Percentiles rank a stretch among this genome's conserved stretches.
phyloP scores from a whole-genome alignment of 495 filamentous ascomycete species.

The Beverwykella pulmonaria region DNA sequence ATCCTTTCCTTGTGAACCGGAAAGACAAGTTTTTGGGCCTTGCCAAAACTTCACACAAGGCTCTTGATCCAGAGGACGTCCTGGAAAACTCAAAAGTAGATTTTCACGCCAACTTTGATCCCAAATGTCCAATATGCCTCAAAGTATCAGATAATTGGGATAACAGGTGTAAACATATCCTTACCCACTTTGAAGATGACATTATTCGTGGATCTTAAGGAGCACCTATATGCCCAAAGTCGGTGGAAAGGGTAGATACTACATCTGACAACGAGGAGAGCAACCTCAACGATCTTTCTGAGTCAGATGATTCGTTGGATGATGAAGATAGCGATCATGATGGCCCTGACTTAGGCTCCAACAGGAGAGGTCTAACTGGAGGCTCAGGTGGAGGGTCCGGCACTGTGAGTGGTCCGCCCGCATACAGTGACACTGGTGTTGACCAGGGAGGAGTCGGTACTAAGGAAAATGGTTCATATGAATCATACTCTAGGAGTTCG shows the following conservation, averaged over 20 bases:
- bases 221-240: not conserved
- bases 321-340: constrained; percentile 12
- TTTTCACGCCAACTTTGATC: constrained; percentile 20
- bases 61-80: constrained; percentile 11
- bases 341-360: not conserved
- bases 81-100: constrained; percentile 26
- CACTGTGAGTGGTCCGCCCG: not conserved
- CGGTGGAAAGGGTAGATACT: not conserved
- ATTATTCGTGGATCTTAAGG: not conserved
- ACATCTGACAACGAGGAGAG: constrained; percentile 14
- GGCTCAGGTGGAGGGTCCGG: constrained; percentile 18
- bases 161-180: constrained; percentile 26
- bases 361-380: constrained; percentile 1
- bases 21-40: constrained; percentile 35
- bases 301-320: constrained; percentile 15
- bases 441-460: not conserved
- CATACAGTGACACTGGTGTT: not conserved
- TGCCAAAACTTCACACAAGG: constrained; percentile 26
- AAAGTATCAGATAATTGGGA: constrained; percentile 24
- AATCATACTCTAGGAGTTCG: too few species aligned
- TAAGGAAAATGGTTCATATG: not conserved
- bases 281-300: constrained; percentile 2
- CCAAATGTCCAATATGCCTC: constrained; percentile 24
- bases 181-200: constrained; percentile 31
- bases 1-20: constrained; percentile 28